Base-by-base conservation (phyloP, 352 stramenopile genomes). In the Pythium brassicae region DNA sequence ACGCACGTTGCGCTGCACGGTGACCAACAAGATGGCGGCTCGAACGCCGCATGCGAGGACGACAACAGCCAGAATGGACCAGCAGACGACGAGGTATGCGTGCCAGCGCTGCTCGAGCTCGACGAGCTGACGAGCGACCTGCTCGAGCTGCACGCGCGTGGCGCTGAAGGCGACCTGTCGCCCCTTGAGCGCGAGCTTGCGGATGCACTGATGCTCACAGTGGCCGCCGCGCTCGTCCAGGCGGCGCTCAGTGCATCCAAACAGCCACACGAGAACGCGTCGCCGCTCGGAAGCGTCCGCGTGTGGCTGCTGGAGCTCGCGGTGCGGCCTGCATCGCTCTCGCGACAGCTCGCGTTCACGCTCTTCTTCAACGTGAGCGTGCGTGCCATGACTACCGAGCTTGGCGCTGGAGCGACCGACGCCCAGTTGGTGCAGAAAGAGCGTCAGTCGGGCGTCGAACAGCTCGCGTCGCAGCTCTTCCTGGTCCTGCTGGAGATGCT, bases 401-500 rank as follows among this genome's bases (percentile, higher is more conserved):
- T 79, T 4, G 65, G 57, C 3, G 25, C 22, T 25, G 20, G 10
- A 17, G n/a, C 23, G 5, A 11, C 32, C 32, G 32, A 37, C 32
- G 32, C 32, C 32, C 3, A 26, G 9, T 8, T 32, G 9, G 25
- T 22, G 25, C 7, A n/a, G 40, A 19, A 22, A 11, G 4, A 52
- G 10, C 15, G 25, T 5, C 10, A 12, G 2, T 5, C 43, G 48
- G 53, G 46, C 57, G 10, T 48, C 63, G 17, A 37, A 7, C 50
- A 67, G 5, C 37, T 78, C 4, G 54, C 76, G 23, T 45, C 26
- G 15, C 53, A 62, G 35, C 57, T 83, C 29, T 83, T 86, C 51
- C 60, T 62, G 11, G 23, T 79, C 37, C 63, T 83, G 32, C 40
- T 64, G 39, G 72, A 86, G 43, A 86, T 83, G 72, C 35, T 86